These are phyloP conservation scores for Achaetomiella virescens DNA, from an alignment of 495 filamentous ascomycete genomes.

Conservation along the genomic window DNA sequence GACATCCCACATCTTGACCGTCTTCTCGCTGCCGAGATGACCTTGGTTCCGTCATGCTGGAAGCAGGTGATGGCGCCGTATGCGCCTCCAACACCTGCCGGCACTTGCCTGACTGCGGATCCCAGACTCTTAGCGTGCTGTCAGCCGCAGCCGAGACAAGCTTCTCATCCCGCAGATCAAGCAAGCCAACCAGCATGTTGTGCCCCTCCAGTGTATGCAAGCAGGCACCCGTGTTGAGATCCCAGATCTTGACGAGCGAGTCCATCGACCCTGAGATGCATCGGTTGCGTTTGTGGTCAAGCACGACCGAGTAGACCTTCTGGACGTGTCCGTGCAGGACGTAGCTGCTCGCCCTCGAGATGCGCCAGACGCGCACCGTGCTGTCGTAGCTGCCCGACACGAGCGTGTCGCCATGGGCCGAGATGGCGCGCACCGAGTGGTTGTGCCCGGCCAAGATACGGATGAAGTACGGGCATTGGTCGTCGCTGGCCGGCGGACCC, in stretches of 20 bases:
- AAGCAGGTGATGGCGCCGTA: slow-evolving; percentile 98
- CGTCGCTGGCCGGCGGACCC: slow-evolving; percentile 67
- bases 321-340: slow-evolving; percentile 81
- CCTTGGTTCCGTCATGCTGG: slow-evolving; percentile 94
- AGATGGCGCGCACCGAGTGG: slow-evolving; percentile 97
- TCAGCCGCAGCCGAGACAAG: slow-evolving; percentile 95
- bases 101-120: slow-evolving; percentile 88
- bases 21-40: slow-evolving; percentile 92
- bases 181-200: slow-evolving; percentile 83
- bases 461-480: slow-evolving; percentile 89
- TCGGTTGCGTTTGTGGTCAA: slow-evolving; percentile 84
- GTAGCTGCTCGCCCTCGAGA: slow-evolving; percentile 88
- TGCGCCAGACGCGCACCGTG: slow-evolving; percentile 94
- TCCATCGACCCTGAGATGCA: slow-evolving; percentile 99
- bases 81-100: slow-evolving; percentile 85
- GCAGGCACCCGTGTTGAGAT: slow-evolving; percentile 77
- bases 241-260: slow-evolving; percentile 96
- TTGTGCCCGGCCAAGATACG: slow-evolving; percentile 79
- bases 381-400: slow-evolving; percentile 98
- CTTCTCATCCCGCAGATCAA: slow-evolving; percentile 79
- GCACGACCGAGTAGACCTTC: slow-evolving; percentile 96
- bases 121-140: slow-evolving; percentile 93
- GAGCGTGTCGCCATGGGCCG: slow-evolving; percentile 90
- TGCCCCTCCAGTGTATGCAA: slow-evolving; percentile 92
- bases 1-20: slow-evolving; percentile 98